These are phyloP conservation scores for Pythium oligandrum DNA, from an alignment of 352 stramenopile genomes.

Conservation along the genomic window DNA sequence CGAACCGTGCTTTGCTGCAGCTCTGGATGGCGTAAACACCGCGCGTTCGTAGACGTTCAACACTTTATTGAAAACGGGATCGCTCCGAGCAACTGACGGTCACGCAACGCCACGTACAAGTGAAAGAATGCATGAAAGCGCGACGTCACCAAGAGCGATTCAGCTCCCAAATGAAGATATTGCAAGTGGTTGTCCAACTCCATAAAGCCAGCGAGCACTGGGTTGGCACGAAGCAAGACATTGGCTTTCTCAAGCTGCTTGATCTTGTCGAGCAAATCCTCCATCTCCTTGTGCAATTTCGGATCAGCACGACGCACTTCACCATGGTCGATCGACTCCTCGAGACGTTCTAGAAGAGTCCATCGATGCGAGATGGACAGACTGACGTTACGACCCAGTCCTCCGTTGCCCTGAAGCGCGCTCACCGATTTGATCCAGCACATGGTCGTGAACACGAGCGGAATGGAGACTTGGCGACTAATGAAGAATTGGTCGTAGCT, in stretches of 20 bases:
- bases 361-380: conserved; percentile 1
- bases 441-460: conserved; percentile 4
- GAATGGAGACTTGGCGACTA: background rate
- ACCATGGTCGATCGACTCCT: background rate
- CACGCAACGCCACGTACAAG: conserved; percentile 1
- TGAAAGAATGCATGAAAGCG: background rate
- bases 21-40: conserved; percentile 1
- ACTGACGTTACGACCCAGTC: background rate
- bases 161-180: too few species aligned
- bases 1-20: too few species aligned
- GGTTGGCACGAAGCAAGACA: too few species aligned
- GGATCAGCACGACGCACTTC: too few species aligned
- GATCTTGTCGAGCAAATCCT: too few species aligned
- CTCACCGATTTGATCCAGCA: conserved; percentile 5
- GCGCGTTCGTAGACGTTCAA: background rate
- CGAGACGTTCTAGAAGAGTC: background rate
- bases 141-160: background rate
- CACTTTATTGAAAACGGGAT: conserved; percentile 5
- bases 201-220: too few species aligned
- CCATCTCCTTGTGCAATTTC: too few species aligned
- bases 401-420: conserved; percentile 3
- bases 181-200: too few species aligned
- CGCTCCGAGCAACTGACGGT: conserved; percentile 1
- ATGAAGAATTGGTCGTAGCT: background rate
- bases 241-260: too few species aligned